These are phyloP conservation scores for Ganoderma meredithae DNA, from an alignment of 1,284 basidiomycete genomes.

Conservation along the genomic window DNA sequence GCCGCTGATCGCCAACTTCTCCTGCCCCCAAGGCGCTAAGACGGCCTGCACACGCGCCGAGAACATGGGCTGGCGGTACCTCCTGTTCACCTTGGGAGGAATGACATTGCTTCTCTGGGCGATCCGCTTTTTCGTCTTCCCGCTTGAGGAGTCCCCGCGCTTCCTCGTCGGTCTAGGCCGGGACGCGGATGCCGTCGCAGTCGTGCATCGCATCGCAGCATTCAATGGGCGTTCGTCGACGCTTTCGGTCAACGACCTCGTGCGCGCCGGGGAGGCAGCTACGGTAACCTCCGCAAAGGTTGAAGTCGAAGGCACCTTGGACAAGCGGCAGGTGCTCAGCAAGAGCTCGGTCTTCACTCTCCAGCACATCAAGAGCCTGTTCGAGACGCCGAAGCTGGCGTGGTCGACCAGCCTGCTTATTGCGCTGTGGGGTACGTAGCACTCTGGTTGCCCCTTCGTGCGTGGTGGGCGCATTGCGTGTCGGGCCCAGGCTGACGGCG, in stretches of 20 bases:
- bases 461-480: constrained; percentile 5
- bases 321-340: constrained; percentile 41
- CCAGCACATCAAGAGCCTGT: constrained; percentile 59
- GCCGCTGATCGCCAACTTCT: constrained; percentile 59
- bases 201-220: constrained; percentile 64
- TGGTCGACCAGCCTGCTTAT: constrained; percentile 65
- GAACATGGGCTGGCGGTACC: constrained; percentile 71
- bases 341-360: constrained; percentile 47
- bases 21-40: constrained; percentile 46
- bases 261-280: constrained; percentile 38
- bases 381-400: constrained; percentile 61
- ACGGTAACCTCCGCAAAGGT: constrained; percentile 20
- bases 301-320: constrained; percentile 20
- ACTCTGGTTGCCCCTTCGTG: constrained; percentile 6
- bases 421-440: constrained; percentile 55
- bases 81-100: constrained; percentile 54
- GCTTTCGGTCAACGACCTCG: constrained; percentile 52
- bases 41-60: constrained; percentile 46
- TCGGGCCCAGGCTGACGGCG: not conserved
- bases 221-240: constrained; percentile 58
- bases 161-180: constrained; percentile 67
- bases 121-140: constrained; percentile 67
- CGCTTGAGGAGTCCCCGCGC: constrained; percentile 67
- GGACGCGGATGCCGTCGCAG: constrained; percentile 68
- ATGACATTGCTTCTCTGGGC: constrained; percentile 62